These are phyloP conservation scores for Thelonectria discophora DNA, from an alignment of 2,329 filamentous ascomycete species.

Conservation along the genomic window DNA sequence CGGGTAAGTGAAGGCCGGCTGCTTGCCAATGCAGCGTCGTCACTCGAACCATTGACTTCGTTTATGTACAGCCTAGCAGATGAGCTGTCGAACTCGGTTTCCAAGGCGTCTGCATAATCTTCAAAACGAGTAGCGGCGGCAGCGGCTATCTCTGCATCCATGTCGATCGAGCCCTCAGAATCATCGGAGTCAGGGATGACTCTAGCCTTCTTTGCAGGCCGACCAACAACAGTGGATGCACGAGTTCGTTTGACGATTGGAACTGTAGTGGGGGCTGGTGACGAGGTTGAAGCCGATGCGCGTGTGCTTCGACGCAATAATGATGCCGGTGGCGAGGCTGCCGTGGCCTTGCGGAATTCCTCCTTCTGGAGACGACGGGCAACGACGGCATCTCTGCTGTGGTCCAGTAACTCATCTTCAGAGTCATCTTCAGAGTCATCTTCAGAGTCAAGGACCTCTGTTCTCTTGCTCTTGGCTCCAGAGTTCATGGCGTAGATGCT, in stretches of 20 bases:
- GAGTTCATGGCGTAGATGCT: constrained; percentile 61
- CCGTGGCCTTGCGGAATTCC: constrained; percentile 39
- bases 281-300: constrained; percentile 11
- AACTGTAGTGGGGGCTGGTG: constrained; percentile 18
- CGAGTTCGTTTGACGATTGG: constrained; percentile 39
- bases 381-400: constrained; percentile 42
- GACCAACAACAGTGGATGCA: constrained; percentile 35
- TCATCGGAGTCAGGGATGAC: constrained; percentile 46
- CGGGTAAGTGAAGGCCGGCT: constrained; percentile 10
- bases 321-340: constrained; percentile 14
- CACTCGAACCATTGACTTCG: too few relatives aligned
- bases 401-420: constrained; percentile 35
- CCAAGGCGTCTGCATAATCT: constrained; percentile 22
- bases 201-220: constrained; percentile 44
- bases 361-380: constrained; percentile 49
- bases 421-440: too few relatives aligned
- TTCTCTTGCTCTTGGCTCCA: constrained; percentile 54
- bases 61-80: constrained; percentile 37
- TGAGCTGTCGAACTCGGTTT: constrained; percentile 28
- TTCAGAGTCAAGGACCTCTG: constrained; percentile 54
- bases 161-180: constrained; percentile 35
- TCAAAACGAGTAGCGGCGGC: constrained; percentile 33
- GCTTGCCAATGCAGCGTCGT: constrained; percentile 40
- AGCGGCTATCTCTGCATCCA: constrained; percentile 46
- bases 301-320: constrained; percentile 29